Percentiles rank a stretch among this genome's conserved stretches.
These are phyloP conservation scores for Aristolochia contorta DNA, from an alignment of 164 flowering plant genomes.

Conservation along the genomic window DNA sequence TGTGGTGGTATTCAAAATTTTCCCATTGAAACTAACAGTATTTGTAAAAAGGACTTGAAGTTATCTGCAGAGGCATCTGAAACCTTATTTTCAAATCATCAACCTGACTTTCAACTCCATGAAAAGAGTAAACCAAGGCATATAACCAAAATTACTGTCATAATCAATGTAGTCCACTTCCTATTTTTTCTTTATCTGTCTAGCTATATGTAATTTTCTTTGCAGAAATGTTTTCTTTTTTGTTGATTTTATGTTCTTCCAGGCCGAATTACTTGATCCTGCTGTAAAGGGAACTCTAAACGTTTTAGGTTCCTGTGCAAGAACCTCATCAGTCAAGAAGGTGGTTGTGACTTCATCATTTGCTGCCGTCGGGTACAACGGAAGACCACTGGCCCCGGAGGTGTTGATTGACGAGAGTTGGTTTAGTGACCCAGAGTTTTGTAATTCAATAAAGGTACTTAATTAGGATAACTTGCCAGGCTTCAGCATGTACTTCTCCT, in stretches of 20 bases:
- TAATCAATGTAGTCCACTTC: too few species aligned
- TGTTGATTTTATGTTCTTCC: slow-evolving; percentile 8
- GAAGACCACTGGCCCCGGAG: slow-evolving; percentile 31
- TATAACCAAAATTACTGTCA: too few species aligned
- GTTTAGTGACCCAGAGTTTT: slow-evolving; percentile 39
- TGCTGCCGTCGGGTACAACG: slow-evolving; percentile 38
- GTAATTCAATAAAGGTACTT: slow-evolving; percentile 28
- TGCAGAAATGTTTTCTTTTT: neutral
- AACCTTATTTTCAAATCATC: too few species aligned
- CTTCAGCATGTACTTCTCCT: neutral
- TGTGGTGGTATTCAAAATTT: too few species aligned
- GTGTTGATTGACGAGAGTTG: slow-evolving; percentile 58
- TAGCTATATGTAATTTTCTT: neutral
- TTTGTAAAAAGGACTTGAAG: too few species aligned
- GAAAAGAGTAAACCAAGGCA: too few species aligned
- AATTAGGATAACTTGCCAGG: neutral
- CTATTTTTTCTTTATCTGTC: neutral
- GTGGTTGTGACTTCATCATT: slow-evolving; percentile 55
- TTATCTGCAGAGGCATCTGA: too few species aligned
- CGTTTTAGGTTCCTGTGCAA: slow-evolving; percentile 45
- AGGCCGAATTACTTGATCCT: slow-evolving; percentile 52
- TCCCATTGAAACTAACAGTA: too few species aligned
- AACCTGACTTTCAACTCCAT: too few species aligned
- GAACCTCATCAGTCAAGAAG: slow-evolving; percentile 34
- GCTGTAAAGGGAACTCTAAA: slow-evolving; percentile 64